Percentiles rank a stretch among this genome's conserved stretches.
phyloP scores from a whole-genome alignment of 202 grass and related monocot species.

The Cymbopogon flexuosus region DNA sequence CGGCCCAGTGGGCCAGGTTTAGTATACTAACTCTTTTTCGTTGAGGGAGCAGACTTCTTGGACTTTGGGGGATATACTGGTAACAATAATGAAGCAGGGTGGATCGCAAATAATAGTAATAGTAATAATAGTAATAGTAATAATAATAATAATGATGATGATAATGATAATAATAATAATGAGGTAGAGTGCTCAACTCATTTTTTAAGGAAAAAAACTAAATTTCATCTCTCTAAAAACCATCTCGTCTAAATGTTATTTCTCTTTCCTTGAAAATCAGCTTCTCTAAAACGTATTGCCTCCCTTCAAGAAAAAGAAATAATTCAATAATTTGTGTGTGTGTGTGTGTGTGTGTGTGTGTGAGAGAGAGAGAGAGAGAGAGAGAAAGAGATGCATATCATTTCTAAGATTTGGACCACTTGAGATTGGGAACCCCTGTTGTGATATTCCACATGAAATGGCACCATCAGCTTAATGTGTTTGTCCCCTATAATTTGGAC shows the following conservation, averaged over 20 bases:
- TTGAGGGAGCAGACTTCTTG: neutral
- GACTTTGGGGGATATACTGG: neutral
- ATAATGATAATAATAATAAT: no score
- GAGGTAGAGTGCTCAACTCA: no score
- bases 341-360: neutral
- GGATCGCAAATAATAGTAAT: no score
- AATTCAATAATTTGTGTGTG: neutral
- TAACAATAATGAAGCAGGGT: no score
- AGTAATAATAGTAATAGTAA: no score
- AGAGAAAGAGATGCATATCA: neutral
- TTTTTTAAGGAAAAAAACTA: no score
- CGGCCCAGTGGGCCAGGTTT: conserved; percentile 18
- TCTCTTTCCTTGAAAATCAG: neutral
- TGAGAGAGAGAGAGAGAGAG: no score
- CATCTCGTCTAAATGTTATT: neutral
- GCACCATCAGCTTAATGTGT: neutral
- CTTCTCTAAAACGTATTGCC: neutral
- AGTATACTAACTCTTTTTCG: neutral
- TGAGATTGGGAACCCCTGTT: neutral
- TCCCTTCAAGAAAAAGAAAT: neutral
- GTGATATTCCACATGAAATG: neutral
- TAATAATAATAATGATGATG: no score
- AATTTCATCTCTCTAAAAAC: neutral
- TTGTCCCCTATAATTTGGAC: neutral
- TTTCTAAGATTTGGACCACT: conserved; percentile 20